Evolutionary conservation across 2,329 filamentous ascomycete genomes (phyloP).

Genomic region (Stagonosporopsis vannaccii): DNA sequence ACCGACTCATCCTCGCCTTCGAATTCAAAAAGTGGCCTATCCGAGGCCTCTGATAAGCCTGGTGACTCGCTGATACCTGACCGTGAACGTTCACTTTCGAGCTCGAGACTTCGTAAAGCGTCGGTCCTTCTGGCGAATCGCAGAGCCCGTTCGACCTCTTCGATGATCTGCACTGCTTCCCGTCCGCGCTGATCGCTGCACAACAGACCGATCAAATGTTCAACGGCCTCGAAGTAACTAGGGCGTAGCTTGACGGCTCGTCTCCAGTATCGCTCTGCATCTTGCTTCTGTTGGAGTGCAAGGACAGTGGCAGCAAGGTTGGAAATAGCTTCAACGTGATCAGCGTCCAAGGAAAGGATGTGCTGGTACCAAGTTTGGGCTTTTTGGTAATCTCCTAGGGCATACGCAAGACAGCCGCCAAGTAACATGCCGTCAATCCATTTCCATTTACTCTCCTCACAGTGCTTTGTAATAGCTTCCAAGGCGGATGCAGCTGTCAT

Average conservation of each 20-base stretch:
- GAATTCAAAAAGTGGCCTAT: conserved; percentile 63
- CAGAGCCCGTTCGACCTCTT: conserved; percentile 79
- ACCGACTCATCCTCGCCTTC: conserved; percentile 54
- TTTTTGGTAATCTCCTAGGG: conserved; percentile 81
- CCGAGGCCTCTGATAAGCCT: conserved; percentile 62
- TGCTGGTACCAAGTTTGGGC: conserved; percentile 77
- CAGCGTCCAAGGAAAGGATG: conserved; percentile 65
- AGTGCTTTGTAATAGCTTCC: conserved; percentile 47
- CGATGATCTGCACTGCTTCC: conserved; percentile 88
- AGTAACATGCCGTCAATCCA: conserved; percentile 95
- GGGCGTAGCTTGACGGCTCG: conserved; percentile 83
- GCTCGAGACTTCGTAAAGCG: conserved; percentile 58
- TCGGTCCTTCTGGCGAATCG: conserved; percentile 58
- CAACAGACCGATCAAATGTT: conserved; percentile 88
- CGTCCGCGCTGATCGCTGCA: conserved; percentile 81
- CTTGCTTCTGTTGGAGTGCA: conserved; percentile 79
- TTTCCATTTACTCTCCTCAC: conserved; percentile 51
- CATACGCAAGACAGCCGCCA: conserved; percentile 90
- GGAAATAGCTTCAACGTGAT: conserved; percentile 89
- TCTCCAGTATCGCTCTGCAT: conserved; percentile 87
- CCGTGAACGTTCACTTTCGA: conserved; percentile 66
- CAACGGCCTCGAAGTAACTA: conserved; percentile 91
- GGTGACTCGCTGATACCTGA: conserved; percentile 65
- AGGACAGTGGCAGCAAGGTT: conserved; percentile 91
- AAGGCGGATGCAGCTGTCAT: conserved; percentile 48